Percentiles rank a stretch among this genome's conserved stretches.
These are phyloP conservation scores for Colletotrichum paranaense DNA, from an alignment of 2,329 filamentous ascomycete genomes.

Conservation along the genomic window DNA sequence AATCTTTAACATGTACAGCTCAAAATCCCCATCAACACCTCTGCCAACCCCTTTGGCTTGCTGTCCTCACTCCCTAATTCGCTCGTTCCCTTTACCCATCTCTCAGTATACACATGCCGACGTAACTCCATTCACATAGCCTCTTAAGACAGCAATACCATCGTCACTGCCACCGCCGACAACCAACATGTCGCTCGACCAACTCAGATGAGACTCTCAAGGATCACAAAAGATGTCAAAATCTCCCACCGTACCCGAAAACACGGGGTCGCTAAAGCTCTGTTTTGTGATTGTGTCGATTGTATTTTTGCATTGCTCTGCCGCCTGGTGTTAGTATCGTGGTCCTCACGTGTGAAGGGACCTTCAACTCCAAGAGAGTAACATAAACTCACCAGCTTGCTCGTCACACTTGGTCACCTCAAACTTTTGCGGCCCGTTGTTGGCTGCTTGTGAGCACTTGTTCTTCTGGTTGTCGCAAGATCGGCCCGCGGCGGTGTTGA, in stretches of 20 bases:
- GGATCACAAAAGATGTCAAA: conserved; percentile 61
- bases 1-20: background rate
- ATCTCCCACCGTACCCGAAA: conserved; percentile 53
- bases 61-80: background rate
- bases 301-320: conserved; percentile 53
- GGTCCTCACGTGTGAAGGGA: background rate
- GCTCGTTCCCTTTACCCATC: background rate
- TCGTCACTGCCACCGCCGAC: background rate
- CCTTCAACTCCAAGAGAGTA: background rate
- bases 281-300: conserved; percentile 41
- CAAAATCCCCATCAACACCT: background rate
- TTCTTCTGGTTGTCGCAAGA: conserved; percentile 64
- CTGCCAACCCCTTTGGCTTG: background rate
- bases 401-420: conserved; percentile 57
- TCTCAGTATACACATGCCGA: conserved; percentile 3
- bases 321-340: background rate
- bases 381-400: conserved; percentile 54
- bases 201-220: conserved; percentile 35
- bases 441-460: conserved; percentile 55
- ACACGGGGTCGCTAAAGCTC: conserved; percentile 40
- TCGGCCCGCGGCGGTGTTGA: conserved; percentile 52
- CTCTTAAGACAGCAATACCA: background rate
- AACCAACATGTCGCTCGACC: background rate
- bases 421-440: conserved; percentile 47
- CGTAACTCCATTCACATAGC: background rate